A percentile compares a stretch with the other conserved stretches of the same genome.
These are phyloP conservation scores for Suhomyces prunicola DNA, from an alignment of 805 yeast species.

Conservation along the genomic window DNA sequence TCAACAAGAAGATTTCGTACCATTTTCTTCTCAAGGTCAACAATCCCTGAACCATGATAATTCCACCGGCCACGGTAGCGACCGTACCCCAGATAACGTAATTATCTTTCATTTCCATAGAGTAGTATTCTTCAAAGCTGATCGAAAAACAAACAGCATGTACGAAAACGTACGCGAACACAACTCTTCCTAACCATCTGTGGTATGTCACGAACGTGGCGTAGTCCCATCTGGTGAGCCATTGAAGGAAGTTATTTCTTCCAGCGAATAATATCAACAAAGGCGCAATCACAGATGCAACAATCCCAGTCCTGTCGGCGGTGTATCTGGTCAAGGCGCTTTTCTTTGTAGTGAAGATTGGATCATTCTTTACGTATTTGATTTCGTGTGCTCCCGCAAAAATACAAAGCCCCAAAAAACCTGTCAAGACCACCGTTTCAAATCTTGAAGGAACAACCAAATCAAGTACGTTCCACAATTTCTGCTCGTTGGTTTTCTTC, in stretches of 20 bases:
- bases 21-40: constrained; percentile 43
- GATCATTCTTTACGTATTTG: constrained; percentile 11
- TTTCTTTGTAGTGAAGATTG: constrained; percentile 9
- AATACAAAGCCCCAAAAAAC: constrained; percentile 18
- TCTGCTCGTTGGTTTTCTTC: constrained; percentile 18
- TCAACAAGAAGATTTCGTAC: constrained; percentile 52
- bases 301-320: constrained; percentile 54
- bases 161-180: constrained; percentile 13
- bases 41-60: constrained; percentile 45
- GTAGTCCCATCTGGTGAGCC: constrained; percentile 12
- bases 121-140: constrained; percentile 10
- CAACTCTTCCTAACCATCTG: constrained; percentile 20
- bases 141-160: constrained; percentile 19
- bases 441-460: constrained; percentile 34
- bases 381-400: constrained; percentile 8
- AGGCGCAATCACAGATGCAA: constrained; percentile 32
- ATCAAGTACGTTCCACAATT: constrained; percentile 15
- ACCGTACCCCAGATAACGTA: constrained; percentile 28
- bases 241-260: constrained; percentile 19
- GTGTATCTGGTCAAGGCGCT: constrained; percentile 22
- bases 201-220: constrained; percentile 19
- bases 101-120: constrained; percentile 11
- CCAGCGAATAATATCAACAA: constrained; percentile 21
- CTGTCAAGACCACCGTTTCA: constrained; percentile 28
- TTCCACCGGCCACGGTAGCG: constrained; percentile 33